Evolutionary conservation across 2,329 filamentous ascomycete species (phyloP), one percentile per base, ranked within the genome.

Genomic region (Aspergillus niger): DNA sequence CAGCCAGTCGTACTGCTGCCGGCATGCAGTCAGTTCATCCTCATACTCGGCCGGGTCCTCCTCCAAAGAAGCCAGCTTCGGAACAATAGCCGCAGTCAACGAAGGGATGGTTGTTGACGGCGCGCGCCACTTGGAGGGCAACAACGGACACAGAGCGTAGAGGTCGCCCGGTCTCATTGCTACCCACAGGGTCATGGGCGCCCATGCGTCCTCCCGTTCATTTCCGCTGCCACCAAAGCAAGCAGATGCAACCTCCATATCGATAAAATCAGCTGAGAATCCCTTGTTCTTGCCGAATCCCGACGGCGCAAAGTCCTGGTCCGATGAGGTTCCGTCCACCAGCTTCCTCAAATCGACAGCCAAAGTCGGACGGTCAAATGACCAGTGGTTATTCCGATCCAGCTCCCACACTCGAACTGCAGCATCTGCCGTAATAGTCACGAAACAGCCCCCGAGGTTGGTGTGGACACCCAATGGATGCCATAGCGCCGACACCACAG

Each of bases 121-220:
- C 24, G 90, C 88, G 24, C 91, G 87, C 92, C 94, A 98, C 69
- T 89, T 91, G 55, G 88, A 87, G 0, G 95, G 95, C 32, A 99
- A 81, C 43, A 99, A 82, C 1, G 95, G 95, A 72, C 93, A 97
- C 8, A 99, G 81, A 1, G 94, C 93, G 72, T 99, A 99, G 5
- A 98, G 85, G 71, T 97, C 93, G 3, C 95, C 95, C 61, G 92
- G 90, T 39, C 87, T 87, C 90, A 97, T 99, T n/a, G 93, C 92
- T 55, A 98, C 81, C 91, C 94, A 99, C 10, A 99, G 82, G 0
- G 95, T 98, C 91, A 97, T 97, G 8, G 93, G 87, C 7, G 92
- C 91, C 95, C 95, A 99, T 2, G 85, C 84, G 69, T 86, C 81
- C 65, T 88, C 85, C 39, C 83, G 83, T 57, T 83, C 81, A 58